Evolutionary conservation across 2,329 filamentous ascomycete species (phyloP).

Genomic region (Xylaria sp.): DNA sequence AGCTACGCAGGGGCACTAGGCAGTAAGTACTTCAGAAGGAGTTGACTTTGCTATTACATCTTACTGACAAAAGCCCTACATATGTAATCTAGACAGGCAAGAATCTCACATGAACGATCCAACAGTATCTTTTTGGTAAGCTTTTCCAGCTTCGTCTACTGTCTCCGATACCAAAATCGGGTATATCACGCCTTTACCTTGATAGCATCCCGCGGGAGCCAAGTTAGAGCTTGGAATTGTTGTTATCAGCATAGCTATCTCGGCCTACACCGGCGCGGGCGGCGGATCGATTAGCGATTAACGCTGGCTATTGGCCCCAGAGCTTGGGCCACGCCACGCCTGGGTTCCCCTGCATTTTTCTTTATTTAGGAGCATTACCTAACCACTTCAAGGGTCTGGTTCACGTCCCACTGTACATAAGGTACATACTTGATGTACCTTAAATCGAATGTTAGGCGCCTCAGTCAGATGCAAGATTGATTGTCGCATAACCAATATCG

Average conservation of each 20-base stretch:
- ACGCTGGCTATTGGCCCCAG: background rate
- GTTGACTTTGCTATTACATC: conserved; percentile 3
- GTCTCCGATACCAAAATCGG: background rate
- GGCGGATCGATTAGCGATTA: background rate
- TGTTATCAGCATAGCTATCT: background rate
- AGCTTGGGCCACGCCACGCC: conserved; percentile 24
- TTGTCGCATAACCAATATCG: too few species aligned
- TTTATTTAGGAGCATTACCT: background rate
- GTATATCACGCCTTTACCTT: background rate
- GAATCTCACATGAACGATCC: background rate
- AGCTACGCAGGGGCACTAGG: background rate
- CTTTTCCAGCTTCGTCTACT: background rate
- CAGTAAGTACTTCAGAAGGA: background rate
- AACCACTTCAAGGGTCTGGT: background rate
- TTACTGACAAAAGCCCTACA: background rate
- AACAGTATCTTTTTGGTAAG: background rate
- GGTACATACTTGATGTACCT: background rate
- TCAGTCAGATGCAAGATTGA: too few species aligned
- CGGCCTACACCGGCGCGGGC: background rate
- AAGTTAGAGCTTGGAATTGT: background rate
- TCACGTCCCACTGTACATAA: too few species aligned
- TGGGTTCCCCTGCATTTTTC: too few species aligned
- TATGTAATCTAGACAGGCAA: background rate
- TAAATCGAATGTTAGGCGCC: too few species aligned
- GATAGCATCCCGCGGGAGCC: background rate